Percentiles rank a stretch among this genome's conserved stretches.
phyloP scores from a whole-genome alignment of 176 grass and related monocot genomes.

The Oryza australiensis region DNA sequence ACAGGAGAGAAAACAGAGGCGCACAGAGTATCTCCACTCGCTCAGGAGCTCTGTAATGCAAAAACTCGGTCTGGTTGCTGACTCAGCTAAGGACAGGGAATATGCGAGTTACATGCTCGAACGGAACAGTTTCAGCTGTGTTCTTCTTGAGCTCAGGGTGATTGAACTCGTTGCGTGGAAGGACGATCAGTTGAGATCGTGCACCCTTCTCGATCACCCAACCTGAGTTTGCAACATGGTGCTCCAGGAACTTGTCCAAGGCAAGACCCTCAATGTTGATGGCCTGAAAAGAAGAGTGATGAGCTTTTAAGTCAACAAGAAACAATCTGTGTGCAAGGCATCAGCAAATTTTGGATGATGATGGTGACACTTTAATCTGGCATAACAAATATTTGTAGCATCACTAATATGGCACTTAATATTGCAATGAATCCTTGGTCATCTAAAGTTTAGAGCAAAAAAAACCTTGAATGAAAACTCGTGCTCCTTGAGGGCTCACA shows the following conservation, averaged over 20 bases:
- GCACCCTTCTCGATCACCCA: slow-evolving; percentile 77
- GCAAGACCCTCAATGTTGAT: slow-evolving; percentile 93
- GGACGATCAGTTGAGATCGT: slow-evolving; percentile 68
- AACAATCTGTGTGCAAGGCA: neutral
- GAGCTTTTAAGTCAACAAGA: neutral
- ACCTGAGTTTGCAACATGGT: slow-evolving; percentile 73
- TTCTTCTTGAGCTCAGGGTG: slow-evolving; percentile 98
- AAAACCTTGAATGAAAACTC: neutral
- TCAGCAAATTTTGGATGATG: neutral
- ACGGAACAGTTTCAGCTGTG: slow-evolving; percentile 60
- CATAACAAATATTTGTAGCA: neutral
- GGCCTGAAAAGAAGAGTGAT: slow-evolving; percentile 47
- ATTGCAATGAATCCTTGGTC: neutral
- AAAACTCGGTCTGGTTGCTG: slow-evolving; percentile 13
- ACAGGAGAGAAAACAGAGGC: neutral
- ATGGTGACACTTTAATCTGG: neutral
- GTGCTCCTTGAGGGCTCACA: neutral
- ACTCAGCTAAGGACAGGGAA: slow-evolving; percentile 84
- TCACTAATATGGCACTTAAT: neutral
- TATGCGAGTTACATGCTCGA: slow-evolving; percentile 87
- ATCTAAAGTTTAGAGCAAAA: neutral
- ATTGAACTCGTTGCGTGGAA: slow-evolving; percentile 80
- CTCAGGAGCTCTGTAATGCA: slow-evolving; percentile 3
- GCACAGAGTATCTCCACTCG: slow-evolving; percentile 29
- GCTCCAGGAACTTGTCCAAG: slow-evolving; percentile 92